phyloP scores from a whole-genome alignment of 2,329 filamentous ascomycete species.

The Clonostachys byssicola region DNA sequence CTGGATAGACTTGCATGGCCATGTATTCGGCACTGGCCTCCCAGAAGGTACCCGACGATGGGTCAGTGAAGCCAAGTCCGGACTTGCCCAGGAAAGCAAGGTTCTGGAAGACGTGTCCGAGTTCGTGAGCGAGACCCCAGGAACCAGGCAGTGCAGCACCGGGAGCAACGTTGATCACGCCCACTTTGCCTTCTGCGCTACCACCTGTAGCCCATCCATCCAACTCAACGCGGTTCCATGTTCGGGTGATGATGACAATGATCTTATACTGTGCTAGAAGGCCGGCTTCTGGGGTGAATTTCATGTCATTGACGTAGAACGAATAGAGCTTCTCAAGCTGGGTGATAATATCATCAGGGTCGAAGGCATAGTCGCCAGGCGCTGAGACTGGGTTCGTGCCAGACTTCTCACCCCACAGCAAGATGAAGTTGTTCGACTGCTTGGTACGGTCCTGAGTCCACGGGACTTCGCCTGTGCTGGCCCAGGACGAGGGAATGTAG shows the following conservation, averaged over 20 bases:
- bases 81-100: not conserved
- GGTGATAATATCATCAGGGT: not conserved
- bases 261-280: conserved; percentile 1
- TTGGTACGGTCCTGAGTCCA: not conserved
- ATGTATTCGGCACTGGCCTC: conserved; percentile 1
- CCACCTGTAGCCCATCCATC: conserved; percentile 1
- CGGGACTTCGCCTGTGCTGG: not conserved
- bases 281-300: conserved; percentile 1
- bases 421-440: conserved; percentile 1
- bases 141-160: not conserved
- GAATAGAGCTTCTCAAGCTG: conserved; percentile 1
- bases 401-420: conserved; percentile 1
- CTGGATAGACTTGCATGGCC: conserved; percentile 1
- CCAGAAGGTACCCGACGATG: conserved; percentile 1
- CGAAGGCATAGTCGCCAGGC: not conserved
- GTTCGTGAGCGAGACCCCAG: conserved; percentile 1
- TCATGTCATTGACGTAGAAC: conserved; percentile 1
- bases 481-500: not conserved
- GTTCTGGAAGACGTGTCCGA: conserved; percentile 2
- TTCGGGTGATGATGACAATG: conserved; percentile 1
- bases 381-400: not conserved
- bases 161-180: conserved; percentile 1
- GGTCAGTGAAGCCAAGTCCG: not conserved
- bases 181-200: conserved; percentile 1
- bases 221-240: not conserved